These are phyloP conservation scores for Starmera stellimalicola DNA, from an alignment of 1,139 yeast genomes.

Conservation along the genomic window DNA sequence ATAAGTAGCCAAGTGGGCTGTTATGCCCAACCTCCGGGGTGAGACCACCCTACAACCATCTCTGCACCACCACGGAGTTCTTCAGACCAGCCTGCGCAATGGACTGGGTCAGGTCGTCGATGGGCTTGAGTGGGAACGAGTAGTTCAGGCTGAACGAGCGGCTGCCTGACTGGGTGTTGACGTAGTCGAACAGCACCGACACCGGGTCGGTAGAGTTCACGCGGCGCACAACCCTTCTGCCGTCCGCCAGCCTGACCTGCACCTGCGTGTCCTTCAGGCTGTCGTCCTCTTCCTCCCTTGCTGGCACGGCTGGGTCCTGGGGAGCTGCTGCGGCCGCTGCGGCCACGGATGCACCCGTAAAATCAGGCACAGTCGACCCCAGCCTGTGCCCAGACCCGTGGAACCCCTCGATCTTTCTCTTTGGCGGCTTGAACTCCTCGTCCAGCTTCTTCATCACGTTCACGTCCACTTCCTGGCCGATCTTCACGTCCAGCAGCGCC, in stretches of 20 bases:
- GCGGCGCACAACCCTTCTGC: constrained; percentile 55
- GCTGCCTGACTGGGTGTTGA: constrained; percentile 32
- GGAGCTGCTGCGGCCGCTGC: constrained; percentile 8
- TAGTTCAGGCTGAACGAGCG: constrained; percentile 58
- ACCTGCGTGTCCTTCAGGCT: constrained; percentile 46
- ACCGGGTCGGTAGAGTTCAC: constrained; percentile 63
- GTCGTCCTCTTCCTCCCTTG: constrained; percentile 11
- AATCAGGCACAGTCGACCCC: constrained; percentile 62
- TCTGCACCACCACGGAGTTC: constrained; percentile 85
- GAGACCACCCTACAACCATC: constrained; percentile 38
- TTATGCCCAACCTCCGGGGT: too few species aligned
- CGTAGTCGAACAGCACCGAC: constrained; percentile 58
- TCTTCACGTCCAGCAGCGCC: constrained; percentile 67
- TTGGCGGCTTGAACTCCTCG: constrained; percentile 73
- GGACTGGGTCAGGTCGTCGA: constrained; percentile 46
- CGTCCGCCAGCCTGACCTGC: constrained; percentile 81
- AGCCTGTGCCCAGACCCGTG: constrained; percentile 78
- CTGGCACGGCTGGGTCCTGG: constrained; percentile 7
- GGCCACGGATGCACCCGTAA: constrained; percentile 11
- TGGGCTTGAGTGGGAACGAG: constrained; percentile 76
- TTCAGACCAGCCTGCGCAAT: constrained; percentile 70
- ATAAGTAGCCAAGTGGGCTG: too few species aligned
- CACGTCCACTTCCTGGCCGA: constrained; percentile 95
- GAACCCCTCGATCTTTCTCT: constrained; percentile 61
- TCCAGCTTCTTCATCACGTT: constrained; percentile 73